phyloP scores from a whole-genome alignment of 1,284 basidiomycete species.

The Termitomyces sp. region DNA sequence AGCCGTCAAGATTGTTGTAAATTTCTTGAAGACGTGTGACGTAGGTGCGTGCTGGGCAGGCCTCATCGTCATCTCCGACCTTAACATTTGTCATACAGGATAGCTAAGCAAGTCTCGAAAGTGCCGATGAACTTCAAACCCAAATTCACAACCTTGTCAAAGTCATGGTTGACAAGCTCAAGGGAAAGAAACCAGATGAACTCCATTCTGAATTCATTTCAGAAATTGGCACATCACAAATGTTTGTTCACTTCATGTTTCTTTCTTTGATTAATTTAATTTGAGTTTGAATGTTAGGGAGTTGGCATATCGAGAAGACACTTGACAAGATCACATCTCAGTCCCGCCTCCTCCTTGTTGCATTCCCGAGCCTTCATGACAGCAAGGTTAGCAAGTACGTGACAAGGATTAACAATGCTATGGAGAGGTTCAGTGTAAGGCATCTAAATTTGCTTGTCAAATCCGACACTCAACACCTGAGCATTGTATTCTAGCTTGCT shows the following conservation, averaged over 20 bases:
- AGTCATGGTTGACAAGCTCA: neutral
- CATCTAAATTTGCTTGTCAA: neutral
- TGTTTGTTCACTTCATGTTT: neutral
- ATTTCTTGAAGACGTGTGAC: neutral
- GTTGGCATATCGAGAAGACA: neutral
- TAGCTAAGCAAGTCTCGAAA: neutral
- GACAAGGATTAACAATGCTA: neutral
- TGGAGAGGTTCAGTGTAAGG: constrained; percentile 5
- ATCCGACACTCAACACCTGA: too few species aligned
- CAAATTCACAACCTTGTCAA: constrained; percentile 1
- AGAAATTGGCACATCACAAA: neutral
- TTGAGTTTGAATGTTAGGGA: neutral
- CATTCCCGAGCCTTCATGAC: constrained; percentile 2
- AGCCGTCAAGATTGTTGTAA: neutral
- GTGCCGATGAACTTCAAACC: constrained; percentile 1
- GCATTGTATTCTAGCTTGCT: neutral
- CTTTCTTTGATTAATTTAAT: neutral
- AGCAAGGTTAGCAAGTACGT: constrained; percentile 4
- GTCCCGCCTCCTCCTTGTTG: neutral
- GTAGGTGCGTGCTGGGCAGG: neutral
- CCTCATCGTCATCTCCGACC: neutral
- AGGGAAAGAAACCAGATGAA: constrained; percentile 2
- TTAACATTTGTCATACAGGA: neutral
- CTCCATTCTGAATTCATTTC: neutral
- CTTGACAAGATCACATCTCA: constrained; percentile 1